Percentiles rank a stretch among this genome's conserved stretches.
These are phyloP conservation scores for Sonneratia caseolaris DNA, from an alignment of 345 rosid species.

Conservation along the genomic window DNA sequence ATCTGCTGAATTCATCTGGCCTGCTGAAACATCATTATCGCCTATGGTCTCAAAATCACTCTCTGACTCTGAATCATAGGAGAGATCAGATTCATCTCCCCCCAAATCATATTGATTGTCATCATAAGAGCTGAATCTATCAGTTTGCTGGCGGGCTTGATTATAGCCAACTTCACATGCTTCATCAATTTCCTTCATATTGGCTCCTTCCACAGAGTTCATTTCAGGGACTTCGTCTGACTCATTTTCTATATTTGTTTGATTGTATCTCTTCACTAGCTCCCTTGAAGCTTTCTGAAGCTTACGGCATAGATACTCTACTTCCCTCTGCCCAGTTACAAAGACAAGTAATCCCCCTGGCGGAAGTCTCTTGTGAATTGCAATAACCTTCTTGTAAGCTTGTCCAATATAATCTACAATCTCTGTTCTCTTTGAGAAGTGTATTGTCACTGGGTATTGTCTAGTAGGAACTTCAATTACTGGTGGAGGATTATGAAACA, in stretches of 20 bases:
- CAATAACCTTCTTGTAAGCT: conserved; percentile 76
- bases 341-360: conserved; percentile 87
- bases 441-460: conserved; percentile 66
- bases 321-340: conserved; percentile 95
- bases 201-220: conserved; percentile 29
- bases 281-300: conserved; percentile 52
- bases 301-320: conserved; percentile 63
- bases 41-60: conserved; percentile 49
- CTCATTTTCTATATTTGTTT: conserved; percentile 20
- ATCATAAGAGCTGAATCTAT: conserved; percentile 43
- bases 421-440: conserved; percentile 81
- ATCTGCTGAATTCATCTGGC: conserved; percentile 17
- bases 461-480: conserved; percentile 73
- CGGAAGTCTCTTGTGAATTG: conserved; percentile 78
- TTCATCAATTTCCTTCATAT: conserved; percentile 68
- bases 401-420: conserved; percentile 76
- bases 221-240: conserved; percentile 21
- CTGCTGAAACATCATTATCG: conserved; percentile 22
- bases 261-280: conserved; percentile 19
- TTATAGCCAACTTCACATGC: conserved; percentile 44
- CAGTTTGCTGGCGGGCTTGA: conserved; percentile 27
- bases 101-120: conserved; percentile 36
- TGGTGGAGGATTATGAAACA: conserved; percentile 61
- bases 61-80: conserved; percentile 45
- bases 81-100: conserved; percentile 39